A percentile compares a stretch with the other conserved stretches of the same genome.
Evolutionary conservation across 257 asterid species (phyloP).

Genomic region (Leonotis leonurus): DNA sequence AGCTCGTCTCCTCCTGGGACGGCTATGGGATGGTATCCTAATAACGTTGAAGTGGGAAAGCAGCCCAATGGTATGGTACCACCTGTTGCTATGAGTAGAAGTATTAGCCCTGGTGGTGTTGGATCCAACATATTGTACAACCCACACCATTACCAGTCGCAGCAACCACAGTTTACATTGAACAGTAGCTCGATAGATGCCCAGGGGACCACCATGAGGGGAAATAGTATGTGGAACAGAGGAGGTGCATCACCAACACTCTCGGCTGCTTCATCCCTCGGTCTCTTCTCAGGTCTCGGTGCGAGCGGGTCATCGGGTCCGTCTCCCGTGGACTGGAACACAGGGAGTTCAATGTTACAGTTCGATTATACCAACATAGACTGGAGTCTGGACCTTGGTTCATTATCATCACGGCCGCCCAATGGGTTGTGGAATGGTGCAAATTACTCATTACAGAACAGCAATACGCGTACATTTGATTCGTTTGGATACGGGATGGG

Average conservation of each 20-base stretch:
- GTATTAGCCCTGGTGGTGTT: conserved; percentile 26
- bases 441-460: conserved; percentile 37
- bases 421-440: conserved; percentile 38
- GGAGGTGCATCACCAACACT: conserved; percentile 25
- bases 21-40: conserved; percentile 37
- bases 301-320: conserved; percentile 30
- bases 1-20: conserved; percentile 41
- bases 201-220: conserved; percentile 4
- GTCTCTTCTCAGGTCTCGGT: conserved; percentile 47
- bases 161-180: conserved; percentile 27
- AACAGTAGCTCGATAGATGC: conserved; percentile 30
- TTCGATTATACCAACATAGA: conserved; percentile 48
- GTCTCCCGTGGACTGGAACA: conserved; percentile 48
- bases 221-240: too few species aligned
- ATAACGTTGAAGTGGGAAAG: conserved; percentile 18
- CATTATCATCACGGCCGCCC: conserved; percentile 21
- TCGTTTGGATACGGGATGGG: conserved; percentile 44
- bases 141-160: conserved; percentile 29
- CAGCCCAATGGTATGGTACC: conserved; percentile 30
- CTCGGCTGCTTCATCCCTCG: conserved; percentile 55
- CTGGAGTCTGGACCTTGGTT: conserved; percentile 51
- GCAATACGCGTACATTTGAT: conserved; percentile 32
- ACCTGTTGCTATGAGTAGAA: conserved; percentile 28
- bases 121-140: conserved; percentile 30
- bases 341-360: conserved; percentile 35